These are phyloP conservation scores for Wallacemonas sp. DNA, from an alignment of 208 protist genomes.

Conservation along the genomic window DNA sequence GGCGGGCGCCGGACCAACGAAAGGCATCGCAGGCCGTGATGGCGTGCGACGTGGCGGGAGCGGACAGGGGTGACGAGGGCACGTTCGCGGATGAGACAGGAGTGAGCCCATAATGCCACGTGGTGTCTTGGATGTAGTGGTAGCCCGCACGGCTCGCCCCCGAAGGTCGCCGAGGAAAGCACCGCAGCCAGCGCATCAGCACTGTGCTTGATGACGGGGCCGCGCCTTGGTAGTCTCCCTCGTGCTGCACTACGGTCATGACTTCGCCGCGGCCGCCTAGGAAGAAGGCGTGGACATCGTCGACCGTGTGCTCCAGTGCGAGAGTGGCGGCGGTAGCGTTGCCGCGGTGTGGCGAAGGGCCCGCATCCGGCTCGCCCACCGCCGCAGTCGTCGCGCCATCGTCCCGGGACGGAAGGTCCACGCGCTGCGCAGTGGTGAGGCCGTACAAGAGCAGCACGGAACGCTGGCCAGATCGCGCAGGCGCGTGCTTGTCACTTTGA, in stretches of 20 bases:
- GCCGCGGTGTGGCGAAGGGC: not conserved
- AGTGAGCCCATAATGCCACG: conserved; percentile 25
- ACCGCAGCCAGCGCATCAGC: conserved; percentile 59
- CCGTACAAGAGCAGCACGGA: conserved; percentile 59
- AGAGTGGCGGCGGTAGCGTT: conserved; percentile 16
- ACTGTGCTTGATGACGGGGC: not conserved
- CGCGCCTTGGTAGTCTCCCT: conserved; percentile 5
- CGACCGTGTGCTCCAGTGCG: conserved; percentile 40
- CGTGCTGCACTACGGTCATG: conserved; percentile 26
- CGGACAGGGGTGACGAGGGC: not conserved
- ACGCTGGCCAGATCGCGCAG: not conserved
- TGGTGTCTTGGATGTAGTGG: conserved; percentile 26
- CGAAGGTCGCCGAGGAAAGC: conserved; percentile 25
- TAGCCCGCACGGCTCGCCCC: conserved; percentile 2
- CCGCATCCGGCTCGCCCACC: not conserved
- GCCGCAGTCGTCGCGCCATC: not conserved
- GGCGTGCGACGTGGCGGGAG: no score
- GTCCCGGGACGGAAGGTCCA: conserved; percentile 2
- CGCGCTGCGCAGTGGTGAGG: conserved; percentile 40
- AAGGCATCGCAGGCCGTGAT: conserved; percentile 11
- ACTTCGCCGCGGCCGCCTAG: conserved; percentile 49
- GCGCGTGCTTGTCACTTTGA: conserved; percentile 2
- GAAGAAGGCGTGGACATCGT: conserved; percentile 51
- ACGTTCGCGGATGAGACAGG: not conserved
- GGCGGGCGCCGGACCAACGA: not conserved